A percentile compares a stretch with the other conserved stretches of the same genome.
Evolutionary conservation across 306 rosid genomes (phyloP).

Genomic region (Senna siamea): DNA sequence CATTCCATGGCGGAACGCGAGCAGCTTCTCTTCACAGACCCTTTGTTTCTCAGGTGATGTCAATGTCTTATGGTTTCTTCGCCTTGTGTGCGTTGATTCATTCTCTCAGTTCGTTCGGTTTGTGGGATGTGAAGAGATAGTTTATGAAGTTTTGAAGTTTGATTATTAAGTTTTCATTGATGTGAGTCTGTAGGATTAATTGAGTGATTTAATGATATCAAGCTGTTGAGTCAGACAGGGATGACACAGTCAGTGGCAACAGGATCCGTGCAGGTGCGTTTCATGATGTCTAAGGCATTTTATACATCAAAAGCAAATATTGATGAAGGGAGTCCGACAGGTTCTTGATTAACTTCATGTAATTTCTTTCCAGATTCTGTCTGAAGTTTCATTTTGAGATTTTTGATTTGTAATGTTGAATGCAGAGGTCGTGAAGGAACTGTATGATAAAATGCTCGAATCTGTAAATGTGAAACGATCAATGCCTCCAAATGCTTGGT

Average conservation of each 20-base stretch:
- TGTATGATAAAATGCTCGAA: conserved; percentile 70
- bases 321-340: conserved; percentile 52
- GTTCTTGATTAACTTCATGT: conserved; percentile 47
- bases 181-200: not conserved
- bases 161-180: not conserved
- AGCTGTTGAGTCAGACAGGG: conserved; percentile 49
- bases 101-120: conserved; percentile 3
- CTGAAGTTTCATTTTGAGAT: conserved; percentile 29
- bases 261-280: conserved; percentile 34
- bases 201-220: conserved; percentile 11
- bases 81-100: not conserved
- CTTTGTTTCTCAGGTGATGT: conserved; percentile 50
- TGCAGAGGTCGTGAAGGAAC: conserved; percentile 80
- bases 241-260: conserved; percentile 36
- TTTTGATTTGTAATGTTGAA: conserved; percentile 26
- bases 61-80: not conserved
- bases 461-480: conserved; percentile 70
- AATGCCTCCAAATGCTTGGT: conserved; percentile 95
- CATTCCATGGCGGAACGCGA: conserved; percentile 44
- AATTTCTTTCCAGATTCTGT: conserved; percentile 16
- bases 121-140: not conserved
- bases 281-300: conserved; percentile 48
- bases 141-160: not conserved
- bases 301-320: conserved; percentile 53
- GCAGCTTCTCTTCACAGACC: conserved; percentile 29